Evolutionary conservation across 768 basidiomycete genomes (phyloP).

Genomic region (Termitomyces sp.): DNA sequence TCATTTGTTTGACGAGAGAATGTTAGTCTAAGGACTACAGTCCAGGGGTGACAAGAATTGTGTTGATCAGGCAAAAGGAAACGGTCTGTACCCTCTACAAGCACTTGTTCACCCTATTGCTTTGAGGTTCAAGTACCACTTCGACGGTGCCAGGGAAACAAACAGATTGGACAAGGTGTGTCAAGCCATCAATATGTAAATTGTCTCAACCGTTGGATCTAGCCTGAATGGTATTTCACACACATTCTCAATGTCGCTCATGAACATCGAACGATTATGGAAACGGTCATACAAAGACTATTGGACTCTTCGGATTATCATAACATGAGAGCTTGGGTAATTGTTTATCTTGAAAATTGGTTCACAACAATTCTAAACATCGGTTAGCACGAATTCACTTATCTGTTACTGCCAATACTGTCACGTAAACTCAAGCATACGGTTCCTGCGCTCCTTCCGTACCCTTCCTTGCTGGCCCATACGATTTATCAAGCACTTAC

Average conservation of each 20-base stretch:
- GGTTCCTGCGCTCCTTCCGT: slow-evolving; percentile 64
- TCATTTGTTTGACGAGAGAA: slow-evolving; percentile 1
- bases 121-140: slow-evolving; percentile 91
- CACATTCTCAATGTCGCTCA: slow-evolving; percentile 84
- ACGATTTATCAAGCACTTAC: slow-evolving; percentile 89
- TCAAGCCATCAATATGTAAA: neutral
- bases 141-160: slow-evolving; percentile 80
- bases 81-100: slow-evolving; percentile 78
- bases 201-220: neutral
- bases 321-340: slow-evolving; percentile 71
- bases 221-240: slow-evolving; percentile 98
- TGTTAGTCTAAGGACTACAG: neutral
- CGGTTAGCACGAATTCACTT: slow-evolving; percentile 74
- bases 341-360: slow-evolving; percentile 14
- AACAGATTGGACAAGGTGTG: slow-evolving; percentile 89
- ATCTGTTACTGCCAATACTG: slow-evolving; percentile 72
- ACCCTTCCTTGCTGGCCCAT: slow-evolving; percentile 87
- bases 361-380: neutral
- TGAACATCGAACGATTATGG: slow-evolving; percentile 81
- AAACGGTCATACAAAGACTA: slow-evolving; percentile 64
- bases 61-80: slow-evolving; percentile 25
- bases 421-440: slow-evolving; percentile 71
- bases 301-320: slow-evolving; percentile 58
- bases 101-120: slow-evolving; percentile 80
- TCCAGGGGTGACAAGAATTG: slow-evolving; percentile 50